Evolutionary conservation across 768 basidiomycete genomes (phyloP), one percentile per base, ranked within the genome.

Genomic region (Phanerochaete sordida): DNA sequence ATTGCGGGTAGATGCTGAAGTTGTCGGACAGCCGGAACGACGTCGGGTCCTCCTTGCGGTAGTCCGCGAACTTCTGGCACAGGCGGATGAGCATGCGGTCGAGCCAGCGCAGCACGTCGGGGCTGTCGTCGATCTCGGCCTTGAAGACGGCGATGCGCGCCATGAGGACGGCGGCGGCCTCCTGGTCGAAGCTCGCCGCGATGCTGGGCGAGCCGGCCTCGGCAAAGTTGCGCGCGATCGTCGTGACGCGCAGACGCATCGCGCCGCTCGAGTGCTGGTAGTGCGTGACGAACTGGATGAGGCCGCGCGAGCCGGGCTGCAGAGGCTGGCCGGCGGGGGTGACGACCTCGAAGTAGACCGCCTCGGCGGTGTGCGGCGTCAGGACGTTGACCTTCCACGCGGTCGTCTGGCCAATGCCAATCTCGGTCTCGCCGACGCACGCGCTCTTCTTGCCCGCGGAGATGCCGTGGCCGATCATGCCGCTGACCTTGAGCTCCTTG

Each of bases 31-130:
- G 79, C 66, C 94, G 81, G 83, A 99, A 98, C 71, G 90, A 93
- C 37, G 87, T 83, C 11, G 97, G 91, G 71, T 98, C 97, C 74
- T 98, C 97, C 78, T 98, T 98, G 68, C 95, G 80, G 70, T 98
- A 99, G 70, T 98, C 95, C 51, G 97, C 97, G 69, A 98, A 98
- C 79, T 98, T 99, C 79, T 98, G 97, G 77, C 97, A 99, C 27
- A 98, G 77, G 11, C 97, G 86, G 70, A 98, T 98, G 59, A 99
- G 83, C 97, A 99, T 99, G 59, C 97, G 83, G 77, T 99, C 97
- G 61, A 99, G 76, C 97, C 97, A 98, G 62, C 97, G 77, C 55
- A 99, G 77, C 31, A 98, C 96, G 71, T 99, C 97, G 0, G 97
- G 95, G 3, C 88, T 90, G 72, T 98, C 96, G 69, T 99, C 97